Base-by-base conservation (phyloP, 352 stramenopile genomes). In the Phytophthora agathidicida region DNA sequence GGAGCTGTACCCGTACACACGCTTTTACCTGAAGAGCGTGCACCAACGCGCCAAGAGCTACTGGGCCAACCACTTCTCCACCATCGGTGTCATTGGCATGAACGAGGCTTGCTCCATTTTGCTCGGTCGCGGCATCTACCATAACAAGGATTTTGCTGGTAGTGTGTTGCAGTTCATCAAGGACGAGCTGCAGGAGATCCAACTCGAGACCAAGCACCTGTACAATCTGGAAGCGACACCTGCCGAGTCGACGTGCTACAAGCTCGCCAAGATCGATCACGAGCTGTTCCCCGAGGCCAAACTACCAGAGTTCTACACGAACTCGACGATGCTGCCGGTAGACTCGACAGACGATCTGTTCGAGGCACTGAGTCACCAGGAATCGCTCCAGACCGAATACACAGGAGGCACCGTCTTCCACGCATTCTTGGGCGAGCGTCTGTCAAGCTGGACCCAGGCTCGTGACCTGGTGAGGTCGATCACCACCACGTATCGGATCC, bases 31-130 rank as follows among this genome's bases (percentile, higher is more conserved):
- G 17, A 67, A 63, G 43, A 67, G 56, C 31, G 62, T 71, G 5
- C 52, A 41, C 44, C 47, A 71, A 36, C 62, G 62, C 28, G 48
- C 62, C n/a, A 63, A 63, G 20, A 63, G 51, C 36, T 67, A 71
- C 56, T 71, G 62, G 62, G 62, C 62, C 17, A 71, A 71, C 49
- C 62, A 71, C 24, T 71, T 71, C 44, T 71, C 62, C 16, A 71
- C 62, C 2, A 71, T 71, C 20, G 62, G 62, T 26, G 62, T 71
- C 16, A 63, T 71, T 16, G 62, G 62, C 17, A 71, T 71, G 62
- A 67, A 71, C 37, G 62, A 71, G 26, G 56, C 62, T 11, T 71
- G 62, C 44, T 44, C 38, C 7, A 63, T 67, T 26, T 19, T 71
- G 28, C 49, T 71, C n/a, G 47, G 56, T 16, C 62, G 62, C 33